phyloP scores from a whole-genome alignment of 1,139 yeast species.

The Pichia sp. region DNA sequence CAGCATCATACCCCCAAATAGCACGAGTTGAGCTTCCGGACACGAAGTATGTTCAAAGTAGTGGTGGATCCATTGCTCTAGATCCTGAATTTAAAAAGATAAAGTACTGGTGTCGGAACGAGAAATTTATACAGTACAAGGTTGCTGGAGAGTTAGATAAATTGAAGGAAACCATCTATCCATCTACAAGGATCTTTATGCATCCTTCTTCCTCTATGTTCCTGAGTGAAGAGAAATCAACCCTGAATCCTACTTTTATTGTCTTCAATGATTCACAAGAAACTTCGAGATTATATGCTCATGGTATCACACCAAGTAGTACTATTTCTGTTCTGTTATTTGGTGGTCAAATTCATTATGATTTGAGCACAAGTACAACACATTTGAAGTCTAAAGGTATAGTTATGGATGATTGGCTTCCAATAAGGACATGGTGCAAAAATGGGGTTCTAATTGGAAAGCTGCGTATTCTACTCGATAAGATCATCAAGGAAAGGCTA shows the following conservation, averaged over 20 bases:
- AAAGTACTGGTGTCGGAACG: slow-evolving; percentile 67
- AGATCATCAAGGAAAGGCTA: slow-evolving; percentile 53
- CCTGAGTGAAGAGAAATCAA: slow-evolving; percentile 20
- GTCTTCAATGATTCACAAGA: slow-evolving; percentile 50
- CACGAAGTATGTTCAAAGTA: slow-evolving; percentile 60
- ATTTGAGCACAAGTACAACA: slow-evolving; percentile 37
- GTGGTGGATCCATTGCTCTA: slow-evolving; percentile 72
- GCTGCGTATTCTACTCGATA: slow-evolving; percentile 57
- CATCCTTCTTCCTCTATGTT: slow-evolving; percentile 80
- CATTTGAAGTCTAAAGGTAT: slow-evolving; percentile 52
- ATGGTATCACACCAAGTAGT: slow-evolving; percentile 74
- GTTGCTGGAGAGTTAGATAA: slow-evolving; percentile 9
- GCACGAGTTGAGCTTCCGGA: slow-evolving; percentile 80
- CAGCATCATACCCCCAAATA: slow-evolving; percentile 75
- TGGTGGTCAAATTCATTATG: slow-evolving; percentile 72
- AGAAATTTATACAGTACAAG: slow-evolving; percentile 20
- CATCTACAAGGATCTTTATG: slow-evolving; percentile 63
- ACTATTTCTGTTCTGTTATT: slow-evolving; percentile 66
- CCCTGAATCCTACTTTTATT: slow-evolving; percentile 33
- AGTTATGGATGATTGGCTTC: slow-evolving; percentile 71
- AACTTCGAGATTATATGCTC: slow-evolving; percentile 61
- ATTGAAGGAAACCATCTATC: slow-evolving; percentile 28
- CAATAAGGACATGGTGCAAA: slow-evolving; percentile 86
- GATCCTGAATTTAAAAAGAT: slow-evolving; percentile 76
- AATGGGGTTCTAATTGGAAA: slow-evolving; percentile 80